Evolutionary conservation across 192 early-diverging fungal species (phyloP).

Genomic region (Coemansia sp.): DNA sequence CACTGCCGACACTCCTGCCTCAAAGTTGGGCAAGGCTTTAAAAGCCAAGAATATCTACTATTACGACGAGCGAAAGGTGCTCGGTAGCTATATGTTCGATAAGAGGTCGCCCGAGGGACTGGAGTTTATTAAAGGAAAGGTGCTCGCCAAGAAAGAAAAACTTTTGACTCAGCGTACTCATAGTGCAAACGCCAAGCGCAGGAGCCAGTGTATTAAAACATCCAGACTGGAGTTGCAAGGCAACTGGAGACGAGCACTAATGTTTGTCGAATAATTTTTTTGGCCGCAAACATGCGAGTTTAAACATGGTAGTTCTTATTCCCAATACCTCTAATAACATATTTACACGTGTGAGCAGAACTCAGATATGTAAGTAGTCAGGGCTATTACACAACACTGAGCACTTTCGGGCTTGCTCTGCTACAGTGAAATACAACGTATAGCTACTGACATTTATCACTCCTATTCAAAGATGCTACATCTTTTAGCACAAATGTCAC

Average conservation of each 20-base stretch:
- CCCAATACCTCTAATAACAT: too few species aligned
- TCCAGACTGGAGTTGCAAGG: not conserved
- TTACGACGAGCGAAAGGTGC: not conserved
- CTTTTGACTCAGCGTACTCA: not conserved
- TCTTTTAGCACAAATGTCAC: not conserved
- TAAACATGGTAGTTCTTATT: too few species aligned
- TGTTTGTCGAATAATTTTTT: too few species aligned
- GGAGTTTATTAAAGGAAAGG: not conserved
- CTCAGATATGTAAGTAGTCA: not conserved
- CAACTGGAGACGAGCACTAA: too few species aligned
- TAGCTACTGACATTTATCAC: not conserved
- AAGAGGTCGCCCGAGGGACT: not conserved
- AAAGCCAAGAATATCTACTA: not conserved
- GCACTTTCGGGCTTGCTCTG: not conserved
- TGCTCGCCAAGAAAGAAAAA: not conserved
- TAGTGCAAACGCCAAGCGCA: not conserved
- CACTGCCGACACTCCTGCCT: not conserved
- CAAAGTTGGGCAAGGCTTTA: not conserved
- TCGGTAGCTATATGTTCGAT: not conserved
- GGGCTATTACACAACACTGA: not conserved
- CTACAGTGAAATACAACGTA: not conserved
- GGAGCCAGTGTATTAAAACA: not conserved
- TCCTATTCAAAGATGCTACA: not conserved
- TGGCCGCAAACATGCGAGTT: too few species aligned
- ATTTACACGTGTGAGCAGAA: too few species aligned